These are phyloP conservation scores for Calonectria multiphialidica DNA, from an alignment of 2,329 filamentous ascomycete species.

Conservation along the genomic window DNA sequence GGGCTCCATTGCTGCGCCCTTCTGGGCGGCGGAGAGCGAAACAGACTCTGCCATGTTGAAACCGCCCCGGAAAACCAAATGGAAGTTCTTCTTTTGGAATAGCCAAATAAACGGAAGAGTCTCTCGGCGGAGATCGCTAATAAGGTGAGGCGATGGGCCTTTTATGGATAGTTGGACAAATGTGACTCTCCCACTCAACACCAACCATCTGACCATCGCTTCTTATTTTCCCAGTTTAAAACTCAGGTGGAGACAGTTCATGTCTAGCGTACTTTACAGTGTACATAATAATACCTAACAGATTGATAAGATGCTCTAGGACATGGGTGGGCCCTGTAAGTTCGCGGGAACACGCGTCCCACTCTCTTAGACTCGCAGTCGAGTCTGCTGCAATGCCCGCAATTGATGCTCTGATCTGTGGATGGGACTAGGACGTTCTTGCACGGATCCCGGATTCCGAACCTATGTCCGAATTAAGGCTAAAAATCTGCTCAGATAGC, in stretches of 20 bases:
- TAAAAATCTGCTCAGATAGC: not conserved
- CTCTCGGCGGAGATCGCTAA: too few relatives aligned
- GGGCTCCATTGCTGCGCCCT: not conserved
- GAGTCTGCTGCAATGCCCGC: not conserved
- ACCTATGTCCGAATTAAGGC: not conserved
- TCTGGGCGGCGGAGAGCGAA: not conserved
- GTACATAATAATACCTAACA: not conserved
- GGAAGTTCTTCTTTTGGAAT: too few relatives aligned
- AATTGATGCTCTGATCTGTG: not conserved
- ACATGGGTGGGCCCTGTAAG: not conserved
- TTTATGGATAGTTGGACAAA: not conserved
- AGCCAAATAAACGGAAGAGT: not conserved
- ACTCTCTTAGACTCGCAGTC: not conserved
- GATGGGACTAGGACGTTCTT: not conserved
- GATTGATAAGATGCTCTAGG: constrained; percentile 5
- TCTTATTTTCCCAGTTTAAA: not conserved
- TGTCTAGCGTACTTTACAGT: not conserved
- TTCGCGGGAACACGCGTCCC: not conserved
- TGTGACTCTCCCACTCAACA: not conserved
- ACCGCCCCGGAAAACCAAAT: too few relatives aligned
- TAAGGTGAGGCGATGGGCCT: not conserved
- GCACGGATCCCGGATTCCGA: not conserved
- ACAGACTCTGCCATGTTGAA: not conserved
- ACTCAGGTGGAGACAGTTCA: not conserved
- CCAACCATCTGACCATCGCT: not conserved